phyloP scores from a whole-genome alignment of 2,329 filamentous ascomycete genomes.

The Shiraia sp. region DNA sequence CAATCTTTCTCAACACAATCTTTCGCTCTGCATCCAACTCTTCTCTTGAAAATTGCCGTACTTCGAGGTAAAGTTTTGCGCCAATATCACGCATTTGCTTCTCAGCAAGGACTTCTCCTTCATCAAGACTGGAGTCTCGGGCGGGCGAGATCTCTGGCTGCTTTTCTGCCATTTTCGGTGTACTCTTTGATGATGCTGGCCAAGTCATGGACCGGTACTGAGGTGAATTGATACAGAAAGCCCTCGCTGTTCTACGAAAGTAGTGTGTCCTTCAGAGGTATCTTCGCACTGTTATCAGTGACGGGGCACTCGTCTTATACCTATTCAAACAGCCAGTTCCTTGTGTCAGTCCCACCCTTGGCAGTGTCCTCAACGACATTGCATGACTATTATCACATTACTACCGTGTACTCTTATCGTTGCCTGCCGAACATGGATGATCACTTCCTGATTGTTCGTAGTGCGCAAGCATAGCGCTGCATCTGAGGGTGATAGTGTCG shows the following conservation, averaged over 20 bases:
- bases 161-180: constrained; percentile 26
- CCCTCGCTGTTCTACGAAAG: too few species aligned
- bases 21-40: constrained; percentile 50
- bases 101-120: constrained; percentile 32
- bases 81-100: constrained; percentile 50
- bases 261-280: neutral
- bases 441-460: constrained; percentile 14
- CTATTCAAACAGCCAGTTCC: neutral
- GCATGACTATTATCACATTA: constrained; percentile 14
- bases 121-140: constrained; percentile 30
- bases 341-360: constrained; percentile 24
- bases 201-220: neutral
- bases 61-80: constrained; percentile 51
- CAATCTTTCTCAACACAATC: constrained; percentile 49
- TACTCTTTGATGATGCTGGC: neutral
- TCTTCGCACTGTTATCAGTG: neutral
- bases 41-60: constrained; percentile 48
- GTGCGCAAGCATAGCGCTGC: constrained; percentile 11
- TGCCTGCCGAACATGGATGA: constrained; percentile 13
- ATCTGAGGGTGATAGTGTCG: constrained; percentile 13
- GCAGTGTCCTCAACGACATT: constrained; percentile 12
- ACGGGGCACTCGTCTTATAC: constrained; percentile 4
- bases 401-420: constrained; percentile 15
- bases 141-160: constrained; percentile 23
- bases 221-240: too few species aligned